phyloP scores from a whole-genome alignment of 345 rosid species.

The Aquilaria malaccensis region DNA sequence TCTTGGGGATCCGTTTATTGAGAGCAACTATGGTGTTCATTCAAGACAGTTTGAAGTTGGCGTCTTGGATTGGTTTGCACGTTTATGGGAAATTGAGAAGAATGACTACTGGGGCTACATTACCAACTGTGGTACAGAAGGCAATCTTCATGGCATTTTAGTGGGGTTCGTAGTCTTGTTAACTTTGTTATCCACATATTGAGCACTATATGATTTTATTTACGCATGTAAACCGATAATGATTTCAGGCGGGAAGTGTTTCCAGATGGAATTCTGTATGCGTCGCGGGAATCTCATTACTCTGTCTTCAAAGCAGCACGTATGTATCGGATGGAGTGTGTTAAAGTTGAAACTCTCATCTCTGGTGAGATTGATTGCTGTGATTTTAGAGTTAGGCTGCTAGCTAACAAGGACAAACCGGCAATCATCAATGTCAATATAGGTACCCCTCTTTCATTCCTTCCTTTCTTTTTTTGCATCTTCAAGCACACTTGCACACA shows the following conservation, averaged over 20 bases:
- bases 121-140: constrained; percentile 97
- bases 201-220: background rate
- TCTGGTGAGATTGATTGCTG: constrained; percentile 90
- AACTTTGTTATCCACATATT: background rate
- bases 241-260: constrained; percentile 74
- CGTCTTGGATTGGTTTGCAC: constrained; percentile 99
- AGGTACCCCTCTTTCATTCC: constrained; percentile 35
- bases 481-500: background rate
- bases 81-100: constrained; percentile 95
- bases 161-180: constrained; percentile 56
- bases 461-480: background rate
- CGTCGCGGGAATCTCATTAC: constrained; percentile 81
- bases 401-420: constrained; percentile 81
- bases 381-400: constrained; percentile 57
- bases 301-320: constrained; percentile 95
- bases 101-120: constrained; percentile 97
- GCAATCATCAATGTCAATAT: constrained; percentile 89
- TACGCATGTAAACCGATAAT: background rate
- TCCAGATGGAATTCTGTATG: constrained; percentile 89
- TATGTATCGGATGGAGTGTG: constrained; percentile 91
- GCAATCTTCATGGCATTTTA: constrained; percentile 95
- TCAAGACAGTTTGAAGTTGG: constrained; percentile 98
- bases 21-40: constrained; percentile 97
- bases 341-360: constrained; percentile 57
- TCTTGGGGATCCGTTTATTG: constrained; percentile 96